phyloP scores from a whole-genome alignment of 2,329 filamentous ascomycete genomes.

The Xylaria sp. region DNA sequence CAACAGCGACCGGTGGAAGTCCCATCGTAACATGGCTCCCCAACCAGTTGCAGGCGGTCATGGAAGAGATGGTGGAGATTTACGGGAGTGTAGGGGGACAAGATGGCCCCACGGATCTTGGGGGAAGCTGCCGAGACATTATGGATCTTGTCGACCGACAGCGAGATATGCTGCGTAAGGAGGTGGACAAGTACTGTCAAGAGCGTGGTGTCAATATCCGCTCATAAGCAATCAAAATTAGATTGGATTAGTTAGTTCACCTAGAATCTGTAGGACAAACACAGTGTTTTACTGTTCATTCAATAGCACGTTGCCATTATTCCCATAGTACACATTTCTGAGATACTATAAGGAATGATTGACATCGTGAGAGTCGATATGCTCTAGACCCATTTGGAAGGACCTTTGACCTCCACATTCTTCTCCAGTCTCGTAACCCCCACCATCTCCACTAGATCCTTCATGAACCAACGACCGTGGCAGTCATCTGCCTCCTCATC shows the following conservation, averaged over 20 bases:
- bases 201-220: conserved; percentile 58
- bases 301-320: conserved; percentile 15
- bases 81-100: conserved; percentile 57
- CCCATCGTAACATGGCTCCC: conserved; percentile 87
- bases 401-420: conserved; percentile 25
- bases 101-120: conserved; percentile 54
- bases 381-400: conserved; percentile 11
- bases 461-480: conserved; percentile 3
- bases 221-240: conserved; percentile 3
- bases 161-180: conserved; percentile 72
- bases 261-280: not conserved
- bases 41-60: conserved; percentile 80
- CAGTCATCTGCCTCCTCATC: conserved; percentile 18
- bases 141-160: conserved; percentile 74
- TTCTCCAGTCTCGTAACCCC: conserved; percentile 24
- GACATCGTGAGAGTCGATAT: conserved; percentile 16
- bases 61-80: conserved; percentile 74
- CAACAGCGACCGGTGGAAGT: conserved; percentile 81
- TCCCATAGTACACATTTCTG: conserved; percentile 4
- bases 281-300: not conserved
- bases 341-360: not conserved
- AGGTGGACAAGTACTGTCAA: conserved; percentile 78
- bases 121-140: conserved; percentile 63
- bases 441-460: conserved; percentile 27
- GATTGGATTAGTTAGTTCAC: not conserved